Evolutionary conservation across 768 basidiomycete species (phyloP).

Genomic region (Exidia glandulosa): DNA sequence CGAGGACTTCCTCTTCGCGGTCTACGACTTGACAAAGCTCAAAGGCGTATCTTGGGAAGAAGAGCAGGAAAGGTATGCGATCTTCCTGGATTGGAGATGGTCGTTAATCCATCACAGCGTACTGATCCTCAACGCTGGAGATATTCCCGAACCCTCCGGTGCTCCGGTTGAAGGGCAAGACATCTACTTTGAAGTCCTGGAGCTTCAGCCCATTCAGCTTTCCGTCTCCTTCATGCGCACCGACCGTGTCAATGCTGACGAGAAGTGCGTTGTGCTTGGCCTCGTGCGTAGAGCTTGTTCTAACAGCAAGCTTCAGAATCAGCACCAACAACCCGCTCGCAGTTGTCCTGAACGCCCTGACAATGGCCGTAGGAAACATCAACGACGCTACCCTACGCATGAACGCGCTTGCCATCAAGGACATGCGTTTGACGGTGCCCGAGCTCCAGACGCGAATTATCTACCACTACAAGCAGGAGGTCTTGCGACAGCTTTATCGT

Average conservation of each 20-base stretch:
- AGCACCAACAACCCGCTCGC: constrained; percentile 74
- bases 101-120: constrained; percentile 30
- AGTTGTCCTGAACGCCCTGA: constrained; percentile 85
- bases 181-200: constrained; percentile 90
- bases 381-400: constrained; percentile 91
- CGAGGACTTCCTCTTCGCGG: constrained; percentile 87
- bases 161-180: constrained; percentile 57
- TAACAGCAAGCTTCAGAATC: constrained; percentile 8
- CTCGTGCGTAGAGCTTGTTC: background rate
- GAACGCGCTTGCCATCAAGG: constrained; percentile 89
- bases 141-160: constrained; percentile 59
- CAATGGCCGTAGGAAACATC: constrained; percentile 95
- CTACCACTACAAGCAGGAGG: constrained; percentile 89
- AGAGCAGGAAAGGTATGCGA: constrained; percentile 57
- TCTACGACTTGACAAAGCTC: constrained; percentile 87
- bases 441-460: constrained; percentile 76
- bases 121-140: constrained; percentile 57
- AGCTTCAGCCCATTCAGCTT: constrained; percentile 87
- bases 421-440: constrained; percentile 78
- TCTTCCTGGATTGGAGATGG: background rate
- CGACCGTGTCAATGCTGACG: constrained; percentile 83
- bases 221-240: constrained; percentile 96
- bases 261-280: constrained; percentile 52
- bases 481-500: constrained; percentile 87
- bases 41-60: constrained; percentile 87